Conservation (phyloP, 1,139 yeast genomes). For the Suzukiozyma palmioleophila region DNA sequence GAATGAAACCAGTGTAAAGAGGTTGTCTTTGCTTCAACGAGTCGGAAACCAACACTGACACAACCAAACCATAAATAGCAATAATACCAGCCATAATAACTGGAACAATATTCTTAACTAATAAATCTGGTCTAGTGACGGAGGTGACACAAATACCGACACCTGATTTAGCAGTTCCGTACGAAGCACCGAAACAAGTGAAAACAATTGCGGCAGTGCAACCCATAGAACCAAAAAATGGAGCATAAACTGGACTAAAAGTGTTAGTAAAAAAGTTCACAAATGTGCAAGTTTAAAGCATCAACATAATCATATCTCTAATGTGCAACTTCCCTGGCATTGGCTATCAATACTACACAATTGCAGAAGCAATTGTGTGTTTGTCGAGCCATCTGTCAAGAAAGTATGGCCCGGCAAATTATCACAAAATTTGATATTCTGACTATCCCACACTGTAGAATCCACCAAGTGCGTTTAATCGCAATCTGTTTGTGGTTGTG, state of each 20-base stretch:
- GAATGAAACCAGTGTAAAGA: constrained; percentile 78
- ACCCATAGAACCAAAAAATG: constrained; percentile 96
- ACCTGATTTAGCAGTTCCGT: constrained; percentile 99
- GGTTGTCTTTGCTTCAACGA: constrained; percentile 89
- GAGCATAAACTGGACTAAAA: constrained; percentile 74
- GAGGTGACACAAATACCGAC: constrained; percentile 99
- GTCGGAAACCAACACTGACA: constrained; percentile 90
- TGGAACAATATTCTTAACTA: constrained; percentile 87
- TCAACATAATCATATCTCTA: too few relatives aligned
- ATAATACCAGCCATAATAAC: constrained; percentile 99
- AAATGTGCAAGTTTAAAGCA: too few relatives aligned
- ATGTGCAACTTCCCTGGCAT: too few relatives aligned
- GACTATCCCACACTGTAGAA: too few relatives aligned
- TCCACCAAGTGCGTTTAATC: too few relatives aligned
- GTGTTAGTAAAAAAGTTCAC: constrained; percentile 13
- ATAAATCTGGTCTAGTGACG: constrained; percentile 93
- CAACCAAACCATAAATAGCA: constrained; percentile 98
- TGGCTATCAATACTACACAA: too few relatives aligned
- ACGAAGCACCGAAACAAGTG: constrained; percentile 98
- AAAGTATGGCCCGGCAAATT: too few relatives aligned
- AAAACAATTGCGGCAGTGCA: constrained; percentile 98
- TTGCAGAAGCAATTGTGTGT: too few relatives aligned
- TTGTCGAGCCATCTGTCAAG: too few relatives aligned
- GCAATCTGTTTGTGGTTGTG: too few relatives aligned
- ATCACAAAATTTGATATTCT: too few relatives aligned